Base-by-base conservation (phyloP, 2,329 filamentous ascomycete genomes). In the Colletotrichum kahawae region DNA sequence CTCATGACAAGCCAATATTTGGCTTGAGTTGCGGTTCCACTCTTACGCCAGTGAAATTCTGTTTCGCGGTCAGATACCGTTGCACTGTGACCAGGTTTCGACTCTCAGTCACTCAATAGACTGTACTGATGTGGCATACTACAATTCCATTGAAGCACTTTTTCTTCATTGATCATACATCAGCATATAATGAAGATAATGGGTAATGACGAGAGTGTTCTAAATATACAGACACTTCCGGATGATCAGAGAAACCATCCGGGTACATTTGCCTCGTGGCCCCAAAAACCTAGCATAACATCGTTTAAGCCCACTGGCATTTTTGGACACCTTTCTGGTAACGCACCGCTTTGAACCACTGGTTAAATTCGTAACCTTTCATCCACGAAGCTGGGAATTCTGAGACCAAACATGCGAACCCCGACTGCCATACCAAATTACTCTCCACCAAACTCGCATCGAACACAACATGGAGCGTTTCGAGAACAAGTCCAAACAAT, bases 401-500 rank as follows among this genome's bases (percentile, higher is more conserved):
- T 0, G n/a, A n/a, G 2, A 43, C n/a, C 38, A n/a, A 6, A 43
- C 18, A 16, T 43, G n/a, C 2, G 18, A 18, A 2, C 16, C 38
- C 38, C 38, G 3, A 43, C n/a, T 43, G 10, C 18, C 16, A n/a
- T 5, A 43, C n/a, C 4, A 5, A 43, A 10, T 10, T n/a, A 7
- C 38, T 43, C 38, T 12, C 2, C 5, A 3, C 5, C 38, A 12
- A 48, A 48, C 9, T 48, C 18, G 5, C 1, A 6, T n/a, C 9
- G 38, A 7, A 48, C 18, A 48, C 38, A 48, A 48, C 0, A 48
- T 48, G 38, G 38, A 48, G 9, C 3, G 18, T 4, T n/a, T 10
- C 0, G 18, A 21, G 38, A n/a, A 48, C 1, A 2, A 12, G 9
- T 2, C 5, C 1, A 48, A 3, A 48, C n/a, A 2, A 1, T 48